Conservation (phyloP, 1,284 basidiomycete species). For the Ceratobasidium sp. region DNA sequence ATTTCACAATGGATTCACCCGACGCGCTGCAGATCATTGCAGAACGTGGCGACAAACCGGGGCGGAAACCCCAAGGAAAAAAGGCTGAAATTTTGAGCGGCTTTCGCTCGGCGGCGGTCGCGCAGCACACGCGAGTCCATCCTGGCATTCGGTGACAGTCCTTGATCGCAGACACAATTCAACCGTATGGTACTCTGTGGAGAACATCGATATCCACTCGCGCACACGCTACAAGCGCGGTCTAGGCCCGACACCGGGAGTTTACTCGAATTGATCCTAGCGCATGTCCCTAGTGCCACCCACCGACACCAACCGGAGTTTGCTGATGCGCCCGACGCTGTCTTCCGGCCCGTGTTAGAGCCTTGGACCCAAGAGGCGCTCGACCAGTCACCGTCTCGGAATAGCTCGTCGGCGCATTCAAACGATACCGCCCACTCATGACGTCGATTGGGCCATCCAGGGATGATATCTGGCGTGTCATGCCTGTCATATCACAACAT, state of each 20-base stretch:
- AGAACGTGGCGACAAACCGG: not conserved
- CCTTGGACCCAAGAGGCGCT: no score
- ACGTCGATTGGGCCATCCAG: constrained; percentile 6
- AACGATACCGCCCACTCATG: constrained; percentile 8
- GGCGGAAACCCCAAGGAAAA: not conserved
- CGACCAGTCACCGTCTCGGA: not conserved
- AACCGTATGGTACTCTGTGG: not conserved
- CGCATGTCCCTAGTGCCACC: constrained; percentile 11
- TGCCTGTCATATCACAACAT: not conserved
- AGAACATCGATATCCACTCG: not conserved
- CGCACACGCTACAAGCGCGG: not conserved
- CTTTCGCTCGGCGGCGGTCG: not conserved
- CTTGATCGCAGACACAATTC: not conserved
- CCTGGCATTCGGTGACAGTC: not conserved
- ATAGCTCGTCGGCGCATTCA: not conserved
- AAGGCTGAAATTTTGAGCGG: constrained; percentile 26
- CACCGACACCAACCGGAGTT: constrained; percentile 7
- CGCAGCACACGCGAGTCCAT: not conserved
- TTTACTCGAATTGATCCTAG: not conserved
- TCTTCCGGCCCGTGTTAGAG: not conserved
- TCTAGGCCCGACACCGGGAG: constrained; percentile 3
- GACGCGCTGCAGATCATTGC: not conserved
- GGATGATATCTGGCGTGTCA: not conserved
- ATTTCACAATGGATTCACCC: not conserved
- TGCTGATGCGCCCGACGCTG: not conserved